phyloP scores from a whole-genome alignment of 2,329 filamentous ascomycete genomes.

The Exophiala sp. region DNA sequence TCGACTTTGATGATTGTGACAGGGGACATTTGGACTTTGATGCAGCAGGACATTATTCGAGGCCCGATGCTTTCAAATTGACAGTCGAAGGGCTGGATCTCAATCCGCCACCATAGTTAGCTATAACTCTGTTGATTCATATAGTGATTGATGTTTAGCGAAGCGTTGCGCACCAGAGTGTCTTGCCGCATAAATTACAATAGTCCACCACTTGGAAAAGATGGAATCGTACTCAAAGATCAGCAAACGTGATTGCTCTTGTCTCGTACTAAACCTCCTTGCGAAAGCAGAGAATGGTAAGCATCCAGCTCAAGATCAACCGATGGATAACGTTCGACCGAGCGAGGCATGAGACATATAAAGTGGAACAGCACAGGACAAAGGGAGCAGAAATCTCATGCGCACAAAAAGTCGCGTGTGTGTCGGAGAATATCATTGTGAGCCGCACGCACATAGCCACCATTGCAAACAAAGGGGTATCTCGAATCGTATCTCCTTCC shows the following conservation, averaged over 20 bases:
- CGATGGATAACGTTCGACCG: conserved; percentile 37
- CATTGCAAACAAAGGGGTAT: conserved; percentile 5
- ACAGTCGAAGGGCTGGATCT: conserved; percentile 59
- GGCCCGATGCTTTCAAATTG: conserved; percentile 63
- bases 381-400: background rate
- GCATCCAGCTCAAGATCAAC: conserved; percentile 42
- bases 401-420: conserved; percentile 1
- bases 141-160: background rate
- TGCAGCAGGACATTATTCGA: conserved; percentile 78
- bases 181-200: conserved; percentile 30
- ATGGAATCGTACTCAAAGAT: conserved; percentile 52
- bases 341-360: conserved; percentile 51
- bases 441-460: background rate
- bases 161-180: conserved; percentile 4
- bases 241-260: conserved; percentile 40
- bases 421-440: background rate
- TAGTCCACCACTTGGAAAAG: conserved; percentile 21
- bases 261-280: conserved; percentile 44
- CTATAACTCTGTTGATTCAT: background rate
- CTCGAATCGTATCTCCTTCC: background rate
- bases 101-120: conserved; percentile 52
- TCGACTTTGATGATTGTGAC: conserved; percentile 85
- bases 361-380: background rate
- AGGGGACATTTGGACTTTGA: conserved; percentile 78
- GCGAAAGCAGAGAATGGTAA: conserved; percentile 22